Percentiles rank a stretch among this genome's conserved stretches.
phyloP scores from a whole-genome alignment of 495 filamentous ascomycete species.

The Hyaloscypha finlandica region DNA sequence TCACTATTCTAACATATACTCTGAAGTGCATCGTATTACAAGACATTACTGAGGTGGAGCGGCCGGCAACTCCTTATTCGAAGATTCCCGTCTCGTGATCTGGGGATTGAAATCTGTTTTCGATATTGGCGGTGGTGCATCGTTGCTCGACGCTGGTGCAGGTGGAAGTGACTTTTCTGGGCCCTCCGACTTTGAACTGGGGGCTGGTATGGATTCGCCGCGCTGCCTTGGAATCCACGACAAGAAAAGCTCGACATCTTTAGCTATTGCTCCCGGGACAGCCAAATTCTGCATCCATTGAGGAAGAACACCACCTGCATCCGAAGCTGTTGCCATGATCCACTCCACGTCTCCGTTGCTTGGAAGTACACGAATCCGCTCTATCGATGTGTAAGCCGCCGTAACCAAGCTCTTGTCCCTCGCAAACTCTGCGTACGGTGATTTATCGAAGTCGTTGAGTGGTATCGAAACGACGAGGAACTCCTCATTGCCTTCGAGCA shows the following conservation, averaged over 20 bases:
- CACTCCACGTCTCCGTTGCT: conserved; percentile 54
- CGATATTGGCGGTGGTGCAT: conserved; percentile 18
- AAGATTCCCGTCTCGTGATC: neutral
- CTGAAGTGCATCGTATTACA: conserved; percentile 1
- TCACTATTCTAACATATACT: neutral
- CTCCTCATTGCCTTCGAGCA: conserved; percentile 34
- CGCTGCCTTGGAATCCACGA: conserved; percentile 55
- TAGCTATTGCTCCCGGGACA: conserved; percentile 64
- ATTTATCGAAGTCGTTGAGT: conserved; percentile 40
- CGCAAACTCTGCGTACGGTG: conserved; percentile 36
- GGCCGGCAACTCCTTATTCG: conserved; percentile 25
- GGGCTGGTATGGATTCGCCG: conserved; percentile 1
- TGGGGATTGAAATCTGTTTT: conserved; percentile 5
- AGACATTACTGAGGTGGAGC: conserved; percentile 15
- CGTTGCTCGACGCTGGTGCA: conserved; percentile 4
- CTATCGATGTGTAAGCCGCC: conserved; percentile 61
- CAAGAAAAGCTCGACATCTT: conserved; percentile 72
- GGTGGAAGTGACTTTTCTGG: conserved; percentile 18
- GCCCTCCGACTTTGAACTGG: conserved; percentile 13
- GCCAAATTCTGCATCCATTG: conserved; percentile 67
- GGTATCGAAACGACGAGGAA: conserved; percentile 60
- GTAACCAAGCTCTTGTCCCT: conserved; percentile 48
- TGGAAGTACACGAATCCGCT: conserved; percentile 50
- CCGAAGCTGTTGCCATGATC: conserved; percentile 71
- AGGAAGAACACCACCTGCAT: conserved; percentile 67